phyloP scores from a whole-genome alignment of 352 stramenopile species.

The Pythium utonaiense region DNA sequence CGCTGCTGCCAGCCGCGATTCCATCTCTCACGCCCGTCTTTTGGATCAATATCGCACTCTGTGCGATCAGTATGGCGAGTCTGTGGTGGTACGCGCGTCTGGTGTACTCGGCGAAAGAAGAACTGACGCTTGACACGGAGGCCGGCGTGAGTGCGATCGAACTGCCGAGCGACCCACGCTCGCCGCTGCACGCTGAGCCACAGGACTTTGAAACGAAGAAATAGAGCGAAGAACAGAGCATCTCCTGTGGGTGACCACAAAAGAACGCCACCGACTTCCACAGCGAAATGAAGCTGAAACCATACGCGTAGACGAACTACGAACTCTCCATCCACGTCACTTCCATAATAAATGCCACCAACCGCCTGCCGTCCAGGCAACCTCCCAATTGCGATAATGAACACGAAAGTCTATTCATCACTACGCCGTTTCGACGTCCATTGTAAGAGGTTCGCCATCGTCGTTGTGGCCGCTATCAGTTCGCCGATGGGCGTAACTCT shows the following conservation, averaged over 20 bases:
- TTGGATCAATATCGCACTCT: slow-evolving; percentile 66
- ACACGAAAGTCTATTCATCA: slow-evolving; percentile 1
- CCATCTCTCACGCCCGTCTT: slow-evolving; percentile 69
- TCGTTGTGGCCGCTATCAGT: background rate
- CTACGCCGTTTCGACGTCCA: background rate
- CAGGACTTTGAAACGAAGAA: slow-evolving; percentile 24
- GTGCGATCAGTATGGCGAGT: slow-evolving; percentile 45
- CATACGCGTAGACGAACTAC: background rate
- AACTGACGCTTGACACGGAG: slow-evolving; percentile 41
- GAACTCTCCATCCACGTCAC: background rate
- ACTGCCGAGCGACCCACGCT: slow-evolving; percentile 35
- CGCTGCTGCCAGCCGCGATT: slow-evolving; percentile 65
- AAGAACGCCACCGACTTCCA: slow-evolving; percentile 9
- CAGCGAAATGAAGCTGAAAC: background rate
- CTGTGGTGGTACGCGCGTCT: slow-evolving; percentile 71
- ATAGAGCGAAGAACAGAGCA: slow-evolving; percentile 10
- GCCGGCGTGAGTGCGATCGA: slow-evolving; percentile 25
- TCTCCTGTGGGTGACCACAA: background rate
- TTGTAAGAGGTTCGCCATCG: background rate
- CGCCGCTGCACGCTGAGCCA: slow-evolving; percentile 36
- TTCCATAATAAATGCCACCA: background rate
- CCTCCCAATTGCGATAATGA: background rate
- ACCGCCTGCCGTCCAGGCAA: background rate
- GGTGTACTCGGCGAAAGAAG: slow-evolving; percentile 48
- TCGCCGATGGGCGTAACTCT: slow-evolving; percentile 33